Percentiles rank a stretch among this genome's conserved stretches.
Evolutionary conservation across 805 yeast species (phyloP).

Genomic region (Sugiyamaella qingdaonensis): DNA sequence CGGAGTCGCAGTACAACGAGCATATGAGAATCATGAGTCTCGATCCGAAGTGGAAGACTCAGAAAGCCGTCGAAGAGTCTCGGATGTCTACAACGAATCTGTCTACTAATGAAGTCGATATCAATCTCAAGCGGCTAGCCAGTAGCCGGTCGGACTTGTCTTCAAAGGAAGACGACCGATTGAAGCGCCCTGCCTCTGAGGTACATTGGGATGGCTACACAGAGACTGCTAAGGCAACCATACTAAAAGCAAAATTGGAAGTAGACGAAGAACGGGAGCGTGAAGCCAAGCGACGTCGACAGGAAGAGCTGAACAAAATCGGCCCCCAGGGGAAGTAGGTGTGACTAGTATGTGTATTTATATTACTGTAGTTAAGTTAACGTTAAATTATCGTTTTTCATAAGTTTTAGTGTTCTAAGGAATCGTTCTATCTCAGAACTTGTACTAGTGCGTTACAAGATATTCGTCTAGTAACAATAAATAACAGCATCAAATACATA

Average conservation of each 20-base stretch:
- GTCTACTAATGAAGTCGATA: constrained; percentile 32
- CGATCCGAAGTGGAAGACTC: constrained; percentile 74
- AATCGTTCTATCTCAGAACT: too few species aligned
- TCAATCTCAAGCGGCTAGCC: constrained; percentile 36
- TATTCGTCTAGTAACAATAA: neutral
- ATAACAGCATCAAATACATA: neutral
- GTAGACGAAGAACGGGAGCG: neutral
- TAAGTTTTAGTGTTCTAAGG: neutral
- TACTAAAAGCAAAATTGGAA: constrained; percentile 10
- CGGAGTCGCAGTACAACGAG: constrained; percentile 59
- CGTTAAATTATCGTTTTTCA: too few species aligned
- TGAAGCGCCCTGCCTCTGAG: constrained; percentile 11
- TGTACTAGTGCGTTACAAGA: neutral
- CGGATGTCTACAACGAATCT: constrained; percentile 34
- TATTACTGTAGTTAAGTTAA: too few species aligned
- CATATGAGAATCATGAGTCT: constrained; percentile 67
- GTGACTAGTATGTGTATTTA: neutral
- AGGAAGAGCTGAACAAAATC: constrained; percentile 1
- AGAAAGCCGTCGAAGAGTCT: constrained; percentile 41
- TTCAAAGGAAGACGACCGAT: constrained; percentile 20
- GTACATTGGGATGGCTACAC: constrained; percentile 17
- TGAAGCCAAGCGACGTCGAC: neutral
- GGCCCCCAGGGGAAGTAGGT: neutral
- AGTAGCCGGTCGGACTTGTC: constrained; percentile 29
- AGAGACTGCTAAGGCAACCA: constrained; percentile 9